These are phyloP conservation scores for Chloropicon primus DNA, from an alignment of 139 green algal genomes.

Conservation along the genomic window DNA sequence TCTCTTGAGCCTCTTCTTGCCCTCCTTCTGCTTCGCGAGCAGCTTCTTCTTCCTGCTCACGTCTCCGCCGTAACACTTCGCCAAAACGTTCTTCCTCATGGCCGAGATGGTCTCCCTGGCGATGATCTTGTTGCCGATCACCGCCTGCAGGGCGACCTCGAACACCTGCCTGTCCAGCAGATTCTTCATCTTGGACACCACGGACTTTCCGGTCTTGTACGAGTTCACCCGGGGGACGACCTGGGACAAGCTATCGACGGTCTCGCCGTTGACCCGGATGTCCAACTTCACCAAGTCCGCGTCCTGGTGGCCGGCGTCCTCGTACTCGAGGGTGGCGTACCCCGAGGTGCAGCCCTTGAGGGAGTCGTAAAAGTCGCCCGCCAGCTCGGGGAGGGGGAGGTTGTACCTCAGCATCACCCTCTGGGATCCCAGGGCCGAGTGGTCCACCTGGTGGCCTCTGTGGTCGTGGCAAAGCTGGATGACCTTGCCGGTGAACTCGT, in stretches of 20 bases:
- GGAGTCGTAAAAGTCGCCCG: constrained; percentile 60
- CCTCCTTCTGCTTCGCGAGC: constrained; percentile 74
- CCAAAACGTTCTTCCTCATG: constrained; percentile 13
- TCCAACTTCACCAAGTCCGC: constrained; percentile 75
- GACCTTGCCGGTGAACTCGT: constrained; percentile 42
- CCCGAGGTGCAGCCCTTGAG: constrained; percentile 61
- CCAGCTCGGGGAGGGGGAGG: constrained; percentile 66
- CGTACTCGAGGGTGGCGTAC: constrained; percentile 90
- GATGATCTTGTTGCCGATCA: constrained; percentile 22
- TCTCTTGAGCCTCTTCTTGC: constrained; percentile 61
- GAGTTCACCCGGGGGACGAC: constrained; percentile 47
- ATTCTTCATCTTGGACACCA: constrained; percentile 45
- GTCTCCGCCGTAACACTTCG: constrained; percentile 67
- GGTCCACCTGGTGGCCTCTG: constrained; percentile 55
- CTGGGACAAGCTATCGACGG: constrained; percentile 66
- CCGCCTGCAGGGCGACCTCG: constrained; percentile 44
- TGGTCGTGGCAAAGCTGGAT: constrained; percentile 35
- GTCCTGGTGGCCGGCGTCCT: constrained; percentile 45
- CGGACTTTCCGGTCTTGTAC: constrained; percentile 31
- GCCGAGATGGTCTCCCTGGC: constrained; percentile 19
- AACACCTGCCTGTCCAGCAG: constrained; percentile 64
- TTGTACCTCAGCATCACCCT: constrained; percentile 52
- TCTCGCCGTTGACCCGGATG: constrained; percentile 66
- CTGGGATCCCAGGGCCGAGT: constrained; percentile 31
- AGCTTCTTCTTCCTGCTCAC: constrained; percentile 72